These are phyloP conservation scores for Microcyclospora tardicrescens DNA, from an alignment of 2,329 filamentous ascomycete genomes.

Conservation along the genomic window DNA sequence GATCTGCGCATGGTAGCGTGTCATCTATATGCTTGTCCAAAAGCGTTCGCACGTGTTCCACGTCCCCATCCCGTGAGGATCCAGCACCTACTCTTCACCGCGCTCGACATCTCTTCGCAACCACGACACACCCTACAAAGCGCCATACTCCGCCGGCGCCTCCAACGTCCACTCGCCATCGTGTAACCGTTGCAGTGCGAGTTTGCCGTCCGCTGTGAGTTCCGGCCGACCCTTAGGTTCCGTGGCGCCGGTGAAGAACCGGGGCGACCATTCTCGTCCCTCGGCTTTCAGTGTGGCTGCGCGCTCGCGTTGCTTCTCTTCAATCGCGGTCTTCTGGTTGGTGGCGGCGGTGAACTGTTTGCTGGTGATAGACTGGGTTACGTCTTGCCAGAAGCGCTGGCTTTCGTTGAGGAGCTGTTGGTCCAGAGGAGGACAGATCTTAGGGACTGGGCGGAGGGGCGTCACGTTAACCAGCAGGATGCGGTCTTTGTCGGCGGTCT, in stretches of 20 bases:
- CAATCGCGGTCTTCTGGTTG: constrained; percentile 74
- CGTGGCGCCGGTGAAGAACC: constrained; percentile 64
- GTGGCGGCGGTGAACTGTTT: constrained; percentile 82
- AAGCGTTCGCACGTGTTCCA: too few species aligned
- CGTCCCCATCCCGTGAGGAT: too few species aligned
- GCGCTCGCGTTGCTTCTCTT: constrained; percentile 77
- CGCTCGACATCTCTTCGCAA: too few species aligned
- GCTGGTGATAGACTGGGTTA: constrained; percentile 70
- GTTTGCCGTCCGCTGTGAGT: constrained; percentile 49
- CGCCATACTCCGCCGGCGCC: constrained; percentile 27
- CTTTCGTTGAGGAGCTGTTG: constrained; percentile 82
- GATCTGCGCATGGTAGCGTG: too few species aligned
- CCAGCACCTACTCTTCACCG: too few species aligned
- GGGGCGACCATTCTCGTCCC: constrained; percentile 63
- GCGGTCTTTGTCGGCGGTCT: constrained; percentile 40
- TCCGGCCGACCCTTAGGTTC: constrained; percentile 49
- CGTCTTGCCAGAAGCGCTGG: constrained; percentile 70
- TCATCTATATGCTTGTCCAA: too few species aligned
- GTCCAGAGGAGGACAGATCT: constrained; percentile 63
- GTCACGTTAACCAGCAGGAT: constrained; percentile 73
- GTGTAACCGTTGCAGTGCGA: constrained; percentile 43
- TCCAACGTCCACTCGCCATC: constrained; percentile 38
- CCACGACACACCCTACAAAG: too few species aligned
- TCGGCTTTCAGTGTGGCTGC: constrained; percentile 64
- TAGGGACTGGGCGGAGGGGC: constrained; percentile 68